Percentiles rank a stretch among this genome's conserved stretches.
Evolutionary conservation across 23 red algal genomes (phyloP).

Genomic region (Chondrus crispus): DNA sequence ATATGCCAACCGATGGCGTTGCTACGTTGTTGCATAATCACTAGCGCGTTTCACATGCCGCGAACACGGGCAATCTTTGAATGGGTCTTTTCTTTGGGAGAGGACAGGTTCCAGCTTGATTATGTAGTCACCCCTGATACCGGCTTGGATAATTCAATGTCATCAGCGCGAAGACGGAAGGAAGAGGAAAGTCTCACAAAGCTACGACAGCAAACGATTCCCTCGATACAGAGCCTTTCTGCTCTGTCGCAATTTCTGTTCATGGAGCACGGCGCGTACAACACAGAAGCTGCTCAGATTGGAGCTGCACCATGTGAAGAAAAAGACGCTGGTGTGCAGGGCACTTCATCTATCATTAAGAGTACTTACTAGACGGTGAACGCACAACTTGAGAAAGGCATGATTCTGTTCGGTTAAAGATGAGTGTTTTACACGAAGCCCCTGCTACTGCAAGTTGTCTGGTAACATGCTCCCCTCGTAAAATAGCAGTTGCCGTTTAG

Average conservation of each 20-base stretch:
- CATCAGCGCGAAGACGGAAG: conserved; percentile 24
- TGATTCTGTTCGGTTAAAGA: too few relatives aligned
- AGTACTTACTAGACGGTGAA: too few relatives aligned
- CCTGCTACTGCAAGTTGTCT: conserved; percentile 51
- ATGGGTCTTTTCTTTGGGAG: conserved; percentile 63
- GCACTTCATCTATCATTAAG: too few relatives aligned
- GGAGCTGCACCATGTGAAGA: too few relatives aligned
- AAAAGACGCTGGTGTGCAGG: too few relatives aligned
- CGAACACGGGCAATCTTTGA: conserved; percentile 77
- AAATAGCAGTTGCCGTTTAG: conserved; percentile 66
- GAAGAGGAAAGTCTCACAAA: conserved; percentile 29
- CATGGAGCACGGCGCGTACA: conserved; percentile 66
- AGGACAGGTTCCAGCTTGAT: neutral
- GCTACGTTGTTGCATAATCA: conserved; percentile 56
- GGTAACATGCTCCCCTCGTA: conserved; percentile 59
- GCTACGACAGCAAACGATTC: conserved; percentile 11
- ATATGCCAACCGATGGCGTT: conserved; percentile 67
- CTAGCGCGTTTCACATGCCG: conserved; percentile 82
- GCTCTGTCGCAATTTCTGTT: conserved; percentile 64
- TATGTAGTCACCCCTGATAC: conserved; percentile 35
- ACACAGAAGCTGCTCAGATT: too few relatives aligned
- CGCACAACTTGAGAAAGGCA: too few relatives aligned
- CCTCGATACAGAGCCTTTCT: neutral
- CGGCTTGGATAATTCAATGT: conserved; percentile 26
- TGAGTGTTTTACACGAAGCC: too few relatives aligned